Evolutionary conservation across 805 yeast genomes (phyloP), one percentile per base, ranked within the genome.

Genomic region (Candida quercuum): DNA sequence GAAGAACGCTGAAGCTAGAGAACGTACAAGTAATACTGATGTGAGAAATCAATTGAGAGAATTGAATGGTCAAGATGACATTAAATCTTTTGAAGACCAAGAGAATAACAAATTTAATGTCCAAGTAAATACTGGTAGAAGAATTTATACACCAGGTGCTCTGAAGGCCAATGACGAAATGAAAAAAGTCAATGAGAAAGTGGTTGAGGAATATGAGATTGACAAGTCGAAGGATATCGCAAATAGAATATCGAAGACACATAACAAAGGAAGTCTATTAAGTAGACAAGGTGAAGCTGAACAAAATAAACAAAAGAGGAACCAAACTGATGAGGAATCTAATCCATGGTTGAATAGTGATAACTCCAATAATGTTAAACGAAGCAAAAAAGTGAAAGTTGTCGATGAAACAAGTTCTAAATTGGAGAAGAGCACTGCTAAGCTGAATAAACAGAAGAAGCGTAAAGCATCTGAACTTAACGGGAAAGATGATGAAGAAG

Each of bases 1-100:
- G 98, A 81, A 72, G 47, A 83, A 82, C 42, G 98, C 98, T 2
- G 95, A 82, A 43, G 80, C 78, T 39, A 72, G 80, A 47, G 74
- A 76, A 44, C 72, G 69, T 41, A 69, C 72, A 37, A 77, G 71
- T 30, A 89, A 86, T 57, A 60, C 68, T 36, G 67, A 69, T 41
- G 71, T 72, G 23, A 57, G 78, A 30, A 72, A 68, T 41, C 65
- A 67, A 33, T 54, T 86, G 39, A 73, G 73, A 46, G 59, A 72
- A 39, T 61, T 75, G 36, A 69, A 72, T 30, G 59, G 60, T 28
- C 76, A 72, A 19, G 69, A 62, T 14, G 81, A 72, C 26, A 51
- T 63, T 24, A 62, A 56, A 10, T 63, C 57, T 5, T 59, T 65
- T 20, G 66, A 56, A 17, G 64, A 58, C 17, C 57, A 54, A 11